A percentile compares a stretch with the other conserved stretches of the same genome.
Conservation (phyloP, 1,139 yeast genomes). For the Pichia sp. region DNA sequence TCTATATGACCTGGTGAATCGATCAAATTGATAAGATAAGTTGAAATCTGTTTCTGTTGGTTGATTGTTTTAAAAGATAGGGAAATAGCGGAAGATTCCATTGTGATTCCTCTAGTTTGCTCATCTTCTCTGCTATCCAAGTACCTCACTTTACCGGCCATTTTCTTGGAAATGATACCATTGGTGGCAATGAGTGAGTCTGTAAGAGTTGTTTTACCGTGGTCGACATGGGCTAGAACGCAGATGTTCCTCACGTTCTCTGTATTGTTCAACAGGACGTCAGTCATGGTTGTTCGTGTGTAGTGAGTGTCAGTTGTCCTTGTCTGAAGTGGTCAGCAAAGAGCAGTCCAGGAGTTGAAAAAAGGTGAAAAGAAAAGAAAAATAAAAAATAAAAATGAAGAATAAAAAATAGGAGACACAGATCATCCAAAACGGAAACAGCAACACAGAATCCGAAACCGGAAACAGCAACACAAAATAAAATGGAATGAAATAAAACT, state of each 20-base stretch:
- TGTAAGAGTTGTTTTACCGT: slow-evolving; percentile 92
- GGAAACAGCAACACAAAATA: too few relatives aligned
- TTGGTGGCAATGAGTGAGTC: slow-evolving; percentile 91
- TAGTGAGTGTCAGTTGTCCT: too few relatives aligned
- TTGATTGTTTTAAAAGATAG: slow-evolving; percentile 64
- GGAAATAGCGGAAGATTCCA: slow-evolving; percentile 94
- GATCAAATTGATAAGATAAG: slow-evolving; percentile 81
- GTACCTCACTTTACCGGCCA: slow-evolving; percentile 93
- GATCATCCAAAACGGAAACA: not conserved
- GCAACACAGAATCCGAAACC: too few relatives aligned
- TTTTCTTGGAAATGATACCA: slow-evolving; percentile 88
- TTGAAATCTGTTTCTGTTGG: slow-evolving; percentile 45
- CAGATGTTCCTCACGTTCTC: slow-evolving; percentile 78
- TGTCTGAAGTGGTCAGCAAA: too few relatives aligned
- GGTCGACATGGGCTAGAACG: slow-evolving; percentile 96
- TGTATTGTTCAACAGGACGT: slow-evolving; percentile 62
- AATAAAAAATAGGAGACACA: too few relatives aligned
- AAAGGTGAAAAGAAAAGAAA: too few relatives aligned
- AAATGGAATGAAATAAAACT: too few relatives aligned
- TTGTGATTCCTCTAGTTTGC: slow-evolving; percentile 91
- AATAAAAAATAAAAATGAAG: too few relatives aligned
- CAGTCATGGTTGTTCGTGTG: not conserved
- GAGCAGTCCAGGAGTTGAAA: too few relatives aligned
- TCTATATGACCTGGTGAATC: slow-evolving; percentile 99
- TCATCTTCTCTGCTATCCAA: slow-evolving; percentile 94